A percentile compares a stretch with the other conserved stretches of the same genome.
These are phyloP conservation scores for Tylopilus balloui DNA, from an alignment of 768 basidiomycete species.

Conservation along the genomic window DNA sequence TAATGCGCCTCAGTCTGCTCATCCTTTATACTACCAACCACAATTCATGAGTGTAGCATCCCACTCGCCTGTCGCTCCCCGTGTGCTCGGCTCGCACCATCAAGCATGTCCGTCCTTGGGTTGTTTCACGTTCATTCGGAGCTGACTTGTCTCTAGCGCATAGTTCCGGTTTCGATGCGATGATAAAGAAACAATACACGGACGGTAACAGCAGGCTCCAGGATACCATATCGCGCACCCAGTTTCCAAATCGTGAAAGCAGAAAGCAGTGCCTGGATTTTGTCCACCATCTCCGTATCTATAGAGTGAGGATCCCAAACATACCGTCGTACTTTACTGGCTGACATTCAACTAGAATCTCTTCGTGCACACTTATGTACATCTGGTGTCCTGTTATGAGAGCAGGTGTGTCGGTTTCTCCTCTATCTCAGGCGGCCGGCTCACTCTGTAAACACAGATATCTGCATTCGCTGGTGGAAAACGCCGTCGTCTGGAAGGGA, in stretches of 20 bases:
- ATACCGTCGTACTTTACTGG: not conserved
- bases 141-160: constrained; percentile 8
- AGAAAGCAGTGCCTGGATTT: constrained; percentile 4
- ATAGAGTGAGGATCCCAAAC: constrained; percentile 14
- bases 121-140: not conserved
- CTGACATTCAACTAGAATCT: constrained; percentile 20
- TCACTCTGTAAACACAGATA: constrained; percentile 2
- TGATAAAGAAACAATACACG: not conserved
- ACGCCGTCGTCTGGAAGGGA: constrained; percentile 7
- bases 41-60: not conserved
- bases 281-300: constrained; percentile 12
- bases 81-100: not conserved
- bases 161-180: constrained; percentile 3
- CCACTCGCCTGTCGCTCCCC: constrained; percentile 1
- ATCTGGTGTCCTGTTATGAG: constrained; percentile 18
- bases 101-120: constrained; percentile 11
- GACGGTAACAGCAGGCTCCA: not conserved
- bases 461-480: constrained; percentile 6
- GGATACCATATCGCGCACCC: constrained; percentile 2
- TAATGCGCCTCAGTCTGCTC: not conserved
- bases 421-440: not conserved
- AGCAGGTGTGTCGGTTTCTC: constrained; percentile 1
- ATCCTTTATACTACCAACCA: not conserved
- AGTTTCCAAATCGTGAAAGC: not conserved
- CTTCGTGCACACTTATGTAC: constrained; percentile 23